phyloP scores from a whole-genome alignment of 2,329 filamentous ascomycete genomes.

The Dactylellina sp. region DNA sequence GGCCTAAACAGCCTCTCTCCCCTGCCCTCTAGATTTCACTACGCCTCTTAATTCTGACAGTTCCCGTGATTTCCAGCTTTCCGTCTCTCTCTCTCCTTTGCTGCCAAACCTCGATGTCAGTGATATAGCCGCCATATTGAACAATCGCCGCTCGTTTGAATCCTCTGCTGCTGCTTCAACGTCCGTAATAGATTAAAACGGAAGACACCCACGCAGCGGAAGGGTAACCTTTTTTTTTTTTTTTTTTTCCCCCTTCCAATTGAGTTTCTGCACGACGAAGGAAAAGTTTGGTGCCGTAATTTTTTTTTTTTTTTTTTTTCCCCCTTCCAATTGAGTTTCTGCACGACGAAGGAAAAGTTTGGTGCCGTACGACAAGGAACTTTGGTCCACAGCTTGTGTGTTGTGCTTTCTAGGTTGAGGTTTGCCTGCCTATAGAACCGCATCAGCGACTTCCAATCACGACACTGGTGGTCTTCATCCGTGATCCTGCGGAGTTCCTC shows the following conservation, averaged over 20 bases:
- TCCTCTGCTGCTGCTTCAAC: background rate
- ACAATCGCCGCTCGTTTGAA: background rate
- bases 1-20: conserved; percentile 16
- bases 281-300: no score
- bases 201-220: conserved; percentile 20
- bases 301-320: no score
- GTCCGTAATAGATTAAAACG: conserved; percentile 12
- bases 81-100: conserved; percentile 9
- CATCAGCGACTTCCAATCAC: conserved; percentile 31
- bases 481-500: conserved; percentile 41
- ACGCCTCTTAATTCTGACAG: conserved; percentile 48
- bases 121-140: conserved; percentile 34
- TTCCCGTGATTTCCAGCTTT: conserved; percentile 55
- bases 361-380: conserved; percentile 41
- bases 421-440: conserved; percentile 20
- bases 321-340: conserved; percentile 42
- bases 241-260: conserved; percentile 6
- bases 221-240: background rate
- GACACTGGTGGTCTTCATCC: conserved; percentile 35
- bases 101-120: conserved; percentile 31
- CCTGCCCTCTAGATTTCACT: conserved; percentile 29
- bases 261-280: conserved; percentile 43
- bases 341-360: conserved; percentile 42
- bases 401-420: conserved; percentile 30
- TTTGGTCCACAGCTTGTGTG: conserved; percentile 27